A percentile compares a stretch with the other conserved stretches of the same genome.
These are phyloP conservation scores for Gremmenia infestans DNA, from an alignment of 2,329 filamentous ascomycete species.

Conservation along the genomic window DNA sequence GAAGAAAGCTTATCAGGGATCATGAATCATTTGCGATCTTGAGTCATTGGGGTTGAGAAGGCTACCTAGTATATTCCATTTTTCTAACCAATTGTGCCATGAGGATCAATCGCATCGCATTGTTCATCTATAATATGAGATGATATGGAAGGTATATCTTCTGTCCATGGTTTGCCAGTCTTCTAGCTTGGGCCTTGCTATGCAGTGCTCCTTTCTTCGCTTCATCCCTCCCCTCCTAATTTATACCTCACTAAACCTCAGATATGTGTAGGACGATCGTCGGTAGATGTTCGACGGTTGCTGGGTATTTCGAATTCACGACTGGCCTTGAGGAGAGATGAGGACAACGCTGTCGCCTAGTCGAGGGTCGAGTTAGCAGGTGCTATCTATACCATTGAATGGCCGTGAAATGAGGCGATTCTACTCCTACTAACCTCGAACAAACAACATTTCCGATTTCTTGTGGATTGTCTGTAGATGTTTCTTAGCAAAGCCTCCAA, in stretches of 20 bases:
- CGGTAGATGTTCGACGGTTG: neutral
- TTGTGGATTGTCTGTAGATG: slow-evolving; percentile 75
- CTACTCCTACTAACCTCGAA: slow-evolving; percentile 65
- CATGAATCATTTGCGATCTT: slow-evolving; percentile 20
- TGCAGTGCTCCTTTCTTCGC: neutral
- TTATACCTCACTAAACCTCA: neutral
- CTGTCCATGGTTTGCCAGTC: neutral
- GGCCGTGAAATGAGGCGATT: neutral
- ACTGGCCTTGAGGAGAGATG: slow-evolving; percentile 50
- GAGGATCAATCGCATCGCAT: neutral
- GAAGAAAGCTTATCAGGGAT: slow-evolving; percentile 27
- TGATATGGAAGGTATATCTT: neutral
- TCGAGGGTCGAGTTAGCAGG: slow-evolving; percentile 18
- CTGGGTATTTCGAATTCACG: slow-evolving; percentile 15
- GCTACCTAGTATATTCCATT: neutral
- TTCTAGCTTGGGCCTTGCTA: neutral
- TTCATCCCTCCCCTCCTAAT: neutral
- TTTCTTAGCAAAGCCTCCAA: neutral
- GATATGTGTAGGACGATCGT: neutral
- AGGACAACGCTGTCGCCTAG: slow-evolving; percentile 68
- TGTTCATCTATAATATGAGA: neutral
- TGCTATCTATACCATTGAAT: neutral
- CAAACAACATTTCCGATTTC: slow-evolving; percentile 98
- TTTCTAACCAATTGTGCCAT: neutral
- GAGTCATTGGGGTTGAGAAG: slow-evolving; percentile 13